Conservation (phyloP, 495 filamentous ascomycete genomes). For the Platismatia glauca region DNA sequence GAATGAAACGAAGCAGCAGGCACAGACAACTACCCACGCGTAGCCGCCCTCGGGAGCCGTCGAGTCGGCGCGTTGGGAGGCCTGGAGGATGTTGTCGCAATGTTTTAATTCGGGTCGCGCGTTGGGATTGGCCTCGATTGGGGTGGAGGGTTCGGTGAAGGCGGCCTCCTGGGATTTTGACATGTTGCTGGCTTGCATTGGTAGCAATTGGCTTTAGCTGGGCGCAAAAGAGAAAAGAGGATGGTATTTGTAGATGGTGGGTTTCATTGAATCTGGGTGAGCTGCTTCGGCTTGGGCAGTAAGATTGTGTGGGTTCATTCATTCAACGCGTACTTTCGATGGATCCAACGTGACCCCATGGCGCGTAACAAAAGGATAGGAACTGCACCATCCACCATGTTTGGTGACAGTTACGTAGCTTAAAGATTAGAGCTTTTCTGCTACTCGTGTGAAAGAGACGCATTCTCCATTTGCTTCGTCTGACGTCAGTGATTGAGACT, state of each 20-base stretch:
- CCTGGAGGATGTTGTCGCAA: neutral
- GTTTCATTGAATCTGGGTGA: neutral
- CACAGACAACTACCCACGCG: conserved; percentile 48
- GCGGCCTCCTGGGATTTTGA: neutral
- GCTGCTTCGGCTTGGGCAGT: neutral
- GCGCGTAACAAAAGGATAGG: neutral
- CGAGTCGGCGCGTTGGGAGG: neutral
- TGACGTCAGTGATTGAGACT: neutral
- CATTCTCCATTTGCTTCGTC: neutral
- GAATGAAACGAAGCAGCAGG: conserved; percentile 43
- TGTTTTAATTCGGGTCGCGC: neutral
- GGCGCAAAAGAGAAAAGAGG: neutral
- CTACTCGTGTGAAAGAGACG: neutral
- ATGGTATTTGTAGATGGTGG: too few species aligned
- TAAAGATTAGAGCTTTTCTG: neutral
- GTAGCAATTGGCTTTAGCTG: neutral
- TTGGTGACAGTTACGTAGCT: neutral
- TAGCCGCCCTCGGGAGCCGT: conserved; percentile 46
- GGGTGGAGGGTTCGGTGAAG: neutral
- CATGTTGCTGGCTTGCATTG: neutral
- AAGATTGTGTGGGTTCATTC: neutral
- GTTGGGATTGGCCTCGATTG: neutral
- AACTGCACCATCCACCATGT: neutral
- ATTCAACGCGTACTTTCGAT: neutral
- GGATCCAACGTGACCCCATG: neutral